Evolutionary conservation across 1,284 basidiomycete genomes (phyloP).

Genomic region (Tilletiaria anomala): DNA sequence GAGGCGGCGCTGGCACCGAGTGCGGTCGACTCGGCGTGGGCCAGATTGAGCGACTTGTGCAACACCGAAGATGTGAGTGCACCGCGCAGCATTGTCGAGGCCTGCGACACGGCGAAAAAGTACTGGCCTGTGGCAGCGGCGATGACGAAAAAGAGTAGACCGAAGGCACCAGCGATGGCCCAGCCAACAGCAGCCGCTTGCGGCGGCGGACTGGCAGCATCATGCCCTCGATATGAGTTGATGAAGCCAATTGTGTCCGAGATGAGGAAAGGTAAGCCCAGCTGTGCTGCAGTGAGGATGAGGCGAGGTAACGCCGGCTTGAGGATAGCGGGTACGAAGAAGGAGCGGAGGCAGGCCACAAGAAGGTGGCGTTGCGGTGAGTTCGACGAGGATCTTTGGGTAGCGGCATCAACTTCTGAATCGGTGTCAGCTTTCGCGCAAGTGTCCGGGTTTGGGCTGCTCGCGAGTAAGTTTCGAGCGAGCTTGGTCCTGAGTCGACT

Average conservation of each 20-base stretch:
- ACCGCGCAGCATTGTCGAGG: conserved; percentile 19
- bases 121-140: conserved; percentile 18
- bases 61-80: conserved; percentile 25
- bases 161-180: conserved; percentile 30
- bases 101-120: conserved; percentile 14
- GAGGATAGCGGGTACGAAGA: conserved; percentile 14
- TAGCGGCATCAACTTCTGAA: too few relatives aligned
- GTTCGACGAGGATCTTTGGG: not conserved
- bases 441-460: too few relatives aligned
- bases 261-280: conserved; percentile 24
- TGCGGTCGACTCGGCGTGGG: conserved; percentile 16
- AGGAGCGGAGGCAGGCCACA: conserved; percentile 9
- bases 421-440: too few relatives aligned
- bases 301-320: conserved; percentile 19
- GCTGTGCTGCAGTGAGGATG: conserved; percentile 12
- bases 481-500: not conserved
- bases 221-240: conserved; percentile 9
- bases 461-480: not conserved
- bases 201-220: conserved; percentile 4
- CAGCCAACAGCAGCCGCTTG: conserved; percentile 23
- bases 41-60: conserved; percentile 23
- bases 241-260: conserved; percentile 22
- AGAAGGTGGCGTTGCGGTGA: conserved; percentile 7
- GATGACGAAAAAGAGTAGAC: conserved; percentile 19
- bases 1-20: conserved; percentile 21